phyloP scores from a whole-genome alignment of 805 yeast species.

The Hyphopichia homilentoma region DNA sequence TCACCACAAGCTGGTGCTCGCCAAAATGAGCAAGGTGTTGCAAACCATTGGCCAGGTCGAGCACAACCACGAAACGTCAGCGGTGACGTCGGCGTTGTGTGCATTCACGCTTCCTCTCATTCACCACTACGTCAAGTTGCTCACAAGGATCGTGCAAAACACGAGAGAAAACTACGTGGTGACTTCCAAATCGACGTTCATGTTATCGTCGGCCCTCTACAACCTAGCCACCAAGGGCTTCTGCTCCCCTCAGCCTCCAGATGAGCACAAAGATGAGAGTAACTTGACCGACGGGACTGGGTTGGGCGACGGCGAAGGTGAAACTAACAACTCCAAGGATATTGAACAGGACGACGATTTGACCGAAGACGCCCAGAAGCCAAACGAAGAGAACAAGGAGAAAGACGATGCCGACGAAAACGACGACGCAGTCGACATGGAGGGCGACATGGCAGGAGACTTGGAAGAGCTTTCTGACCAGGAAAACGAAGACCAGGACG shows the following conservation, averaged over 20 bases:
- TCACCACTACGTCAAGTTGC: slow-evolving; percentile 53
- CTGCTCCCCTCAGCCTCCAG: slow-evolving; percentile 84
- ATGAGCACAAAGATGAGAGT: slow-evolving; percentile 56
- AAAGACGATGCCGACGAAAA: slow-evolving; percentile 59
- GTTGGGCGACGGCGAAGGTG: slow-evolving; percentile 91
- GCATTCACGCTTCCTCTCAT: slow-evolving; percentile 62
- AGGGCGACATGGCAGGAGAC: slow-evolving; percentile 96
- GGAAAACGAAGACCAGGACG: slow-evolving; percentile 54
- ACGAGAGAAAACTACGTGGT: slow-evolving; percentile 47
- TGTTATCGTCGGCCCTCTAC: slow-evolving; percentile 52
- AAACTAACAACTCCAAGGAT: slow-evolving; percentile 73
- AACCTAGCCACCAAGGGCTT: slow-evolving; percentile 76
- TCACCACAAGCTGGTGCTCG: slow-evolving; percentile 34
- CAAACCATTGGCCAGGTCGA: slow-evolving; percentile 30
- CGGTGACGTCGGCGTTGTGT: slow-evolving; percentile 43
- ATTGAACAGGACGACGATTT: slow-evolving; percentile 91
- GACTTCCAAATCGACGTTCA: slow-evolving; percentile 58
- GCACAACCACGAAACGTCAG: slow-evolving; percentile 34
- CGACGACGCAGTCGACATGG: slow-evolving; percentile 89
- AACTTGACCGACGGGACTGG: slow-evolving; percentile 85
- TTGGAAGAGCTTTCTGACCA: slow-evolving; percentile 75
- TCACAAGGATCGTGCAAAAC: slow-evolving; percentile 39
- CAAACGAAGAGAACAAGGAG: slow-evolving; percentile 64
- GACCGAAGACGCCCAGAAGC: slow-evolving; percentile 70
- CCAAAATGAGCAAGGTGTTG: slow-evolving; percentile 33